Conservation (phyloP, 495 filamentous ascomycete genomes). For the Aspergillus homomorphus region DNA sequence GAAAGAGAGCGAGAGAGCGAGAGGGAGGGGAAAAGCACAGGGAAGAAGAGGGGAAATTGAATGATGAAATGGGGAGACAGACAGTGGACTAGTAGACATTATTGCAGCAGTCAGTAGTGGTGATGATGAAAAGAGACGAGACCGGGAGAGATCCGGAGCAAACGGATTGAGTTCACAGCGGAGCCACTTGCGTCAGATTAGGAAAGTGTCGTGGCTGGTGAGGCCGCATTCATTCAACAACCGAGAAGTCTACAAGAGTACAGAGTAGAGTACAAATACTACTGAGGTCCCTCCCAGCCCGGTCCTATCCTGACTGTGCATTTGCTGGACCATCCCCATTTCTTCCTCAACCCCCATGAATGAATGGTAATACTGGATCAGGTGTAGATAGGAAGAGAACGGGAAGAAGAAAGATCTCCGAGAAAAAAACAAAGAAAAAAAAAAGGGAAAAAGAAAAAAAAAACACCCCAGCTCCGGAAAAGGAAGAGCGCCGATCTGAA, state of each 20-base stretch:
- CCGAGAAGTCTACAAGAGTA: too few species aligned
- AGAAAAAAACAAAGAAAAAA: too few species aligned
- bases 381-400: too few species aligned
- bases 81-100: constrained; percentile 1
- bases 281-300: too few species aligned
- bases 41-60: neutral
- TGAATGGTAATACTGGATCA: too few species aligned
- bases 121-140: neutral
- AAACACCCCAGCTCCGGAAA: neutral
- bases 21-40: constrained; percentile 5
- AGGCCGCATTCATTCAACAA: too few species aligned
- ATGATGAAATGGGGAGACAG: neutral
- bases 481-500: neutral
- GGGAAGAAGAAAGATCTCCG: too few species aligned
- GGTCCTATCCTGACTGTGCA: too few species aligned
- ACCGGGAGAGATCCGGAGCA: neutral
- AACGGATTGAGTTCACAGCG: constrained; percentile 14
- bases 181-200: constrained; percentile 7
- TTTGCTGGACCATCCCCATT: too few species aligned
- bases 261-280: too few species aligned
- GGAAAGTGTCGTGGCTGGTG: neutral
- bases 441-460: constrained; percentile 6
- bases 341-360: too few species aligned
- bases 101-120: neutral
- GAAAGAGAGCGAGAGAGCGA: neutral